Evolutionary conservation across 352 stramenopile genomes (phyloP).

Genomic region (Paralagenidium karlingii): DNA sequence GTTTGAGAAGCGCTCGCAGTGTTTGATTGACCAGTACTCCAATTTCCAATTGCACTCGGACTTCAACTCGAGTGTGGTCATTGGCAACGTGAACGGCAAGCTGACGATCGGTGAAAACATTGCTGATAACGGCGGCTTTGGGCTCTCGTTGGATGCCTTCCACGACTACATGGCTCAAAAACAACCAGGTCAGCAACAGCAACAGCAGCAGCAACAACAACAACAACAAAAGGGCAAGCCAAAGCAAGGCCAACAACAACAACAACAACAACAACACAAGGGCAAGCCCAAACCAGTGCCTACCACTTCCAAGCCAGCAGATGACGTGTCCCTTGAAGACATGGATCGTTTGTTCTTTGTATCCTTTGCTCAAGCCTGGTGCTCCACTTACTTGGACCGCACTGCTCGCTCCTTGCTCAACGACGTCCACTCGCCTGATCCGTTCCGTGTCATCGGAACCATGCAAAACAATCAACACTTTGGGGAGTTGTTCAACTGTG

Average conservation of each 20-base stretch:
- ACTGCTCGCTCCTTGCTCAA: conserved; percentile 15
- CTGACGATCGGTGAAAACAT: conserved; percentile 77
- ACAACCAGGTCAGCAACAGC: background rate
- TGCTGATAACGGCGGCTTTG: conserved; percentile 70
- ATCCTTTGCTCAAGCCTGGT: conserved; percentile 65
- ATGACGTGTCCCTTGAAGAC: no score
- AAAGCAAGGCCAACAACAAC: no score
- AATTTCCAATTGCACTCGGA: conserved; percentile 25
- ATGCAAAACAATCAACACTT: conserved; percentile 76
- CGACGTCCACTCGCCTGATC: conserved; percentile 48
- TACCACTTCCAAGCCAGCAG: no score
- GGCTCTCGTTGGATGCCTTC: conserved; percentile 53
- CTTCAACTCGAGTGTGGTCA: conserved; percentile 18
- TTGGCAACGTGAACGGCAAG: conserved; percentile 67
- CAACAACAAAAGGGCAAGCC: no score
- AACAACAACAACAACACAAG: no score
- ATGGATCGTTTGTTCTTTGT: conserved; percentile 61
- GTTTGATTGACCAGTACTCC: conserved; percentile 53
- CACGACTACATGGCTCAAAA: no score
- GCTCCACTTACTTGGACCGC: conserved; percentile 37
- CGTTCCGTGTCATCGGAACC: conserved; percentile 66
- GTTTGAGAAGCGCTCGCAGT: conserved; percentile 48
- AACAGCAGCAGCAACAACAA: background rate
- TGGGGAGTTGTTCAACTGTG: conserved; percentile 38
- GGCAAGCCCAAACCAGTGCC: no score